phyloP scores from a whole-genome alignment of 768 basidiomycete species.

The Hypholoma fasciculare region DNA sequence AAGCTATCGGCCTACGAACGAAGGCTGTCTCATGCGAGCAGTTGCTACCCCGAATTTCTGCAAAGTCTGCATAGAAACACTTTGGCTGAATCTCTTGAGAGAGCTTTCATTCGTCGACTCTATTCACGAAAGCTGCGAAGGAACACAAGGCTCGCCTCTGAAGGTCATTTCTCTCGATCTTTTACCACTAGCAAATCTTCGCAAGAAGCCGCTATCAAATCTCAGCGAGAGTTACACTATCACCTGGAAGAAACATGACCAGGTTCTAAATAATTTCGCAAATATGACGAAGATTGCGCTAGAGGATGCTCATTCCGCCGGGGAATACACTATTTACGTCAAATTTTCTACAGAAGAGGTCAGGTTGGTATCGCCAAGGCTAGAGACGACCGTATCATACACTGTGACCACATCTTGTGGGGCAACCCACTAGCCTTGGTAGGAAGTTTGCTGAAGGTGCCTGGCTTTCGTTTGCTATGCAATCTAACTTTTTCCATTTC shows the following conservation, averaged over 20 bases:
- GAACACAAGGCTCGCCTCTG: slow-evolving; percentile 11
- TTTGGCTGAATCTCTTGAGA: slow-evolving; percentile 67
- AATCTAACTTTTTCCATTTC: too few relatives aligned
- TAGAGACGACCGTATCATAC: background rate
- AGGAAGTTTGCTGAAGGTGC: background rate
- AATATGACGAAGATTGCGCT: slow-evolving; percentile 54
- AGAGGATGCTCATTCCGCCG: slow-evolving; percentile 31
- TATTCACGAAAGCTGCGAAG: slow-evolving; percentile 40
- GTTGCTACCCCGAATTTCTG: slow-evolving; percentile 74
- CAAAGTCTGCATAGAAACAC: slow-evolving; percentile 69
- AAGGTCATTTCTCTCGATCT: slow-evolving; percentile 48
- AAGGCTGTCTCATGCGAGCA: slow-evolving; percentile 80
- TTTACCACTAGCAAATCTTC: slow-evolving; percentile 62
- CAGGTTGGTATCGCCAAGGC: slow-evolving; percentile 22
- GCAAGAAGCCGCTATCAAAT: slow-evolving; percentile 22
- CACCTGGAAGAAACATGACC: slow-evolving; percentile 53
- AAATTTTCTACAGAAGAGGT: slow-evolving; percentile 59
- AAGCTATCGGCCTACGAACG: slow-evolving; percentile 79
- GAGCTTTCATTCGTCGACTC: slow-evolving; percentile 64
- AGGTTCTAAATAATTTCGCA: slow-evolving; percentile 39
- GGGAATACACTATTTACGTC: slow-evolving; percentile 47
- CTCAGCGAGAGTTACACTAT: slow-evolving; percentile 47
- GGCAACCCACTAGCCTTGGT: background rate
- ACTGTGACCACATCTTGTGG: background rate
- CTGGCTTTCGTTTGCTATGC: too few relatives aligned